Conservation (phyloP, 768 basidiomycete genomes). For the Tricholoma matsutake region DNA sequence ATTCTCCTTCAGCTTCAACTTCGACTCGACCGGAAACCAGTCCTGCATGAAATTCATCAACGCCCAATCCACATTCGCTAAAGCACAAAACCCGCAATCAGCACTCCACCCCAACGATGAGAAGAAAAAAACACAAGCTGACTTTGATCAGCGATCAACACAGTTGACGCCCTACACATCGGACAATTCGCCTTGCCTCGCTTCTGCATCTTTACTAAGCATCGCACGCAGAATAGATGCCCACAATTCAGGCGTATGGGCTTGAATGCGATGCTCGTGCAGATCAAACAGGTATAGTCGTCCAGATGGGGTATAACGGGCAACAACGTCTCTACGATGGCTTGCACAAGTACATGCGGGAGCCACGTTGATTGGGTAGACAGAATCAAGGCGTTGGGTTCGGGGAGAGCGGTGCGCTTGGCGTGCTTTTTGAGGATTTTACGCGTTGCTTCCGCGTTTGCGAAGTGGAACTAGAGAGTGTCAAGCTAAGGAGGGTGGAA, state of each 20-base stretch:
- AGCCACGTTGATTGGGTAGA: slow-evolving; percentile 21
- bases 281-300: slow-evolving; percentile 87
- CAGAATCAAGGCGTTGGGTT: slow-evolving; percentile 13
- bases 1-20: slow-evolving; percentile 69
- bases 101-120: background rate
- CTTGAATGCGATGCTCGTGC: slow-evolving; percentile 88
- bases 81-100: slow-evolving; percentile 3
- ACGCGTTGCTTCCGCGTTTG: slow-evolving; percentile 84
- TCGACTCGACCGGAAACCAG: slow-evolving; percentile 88
- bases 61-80: slow-evolving; percentile 79
- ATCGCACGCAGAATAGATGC: slow-evolving; percentile 5
- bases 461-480: slow-evolving; percentile 62
- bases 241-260: slow-evolving; percentile 64
- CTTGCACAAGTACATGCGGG: slow-evolving; percentile 62
- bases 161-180: slow-evolving; percentile 48
- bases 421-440: slow-evolving; percentile 95
- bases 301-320: slow-evolving; percentile 78
- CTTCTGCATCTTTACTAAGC: slow-evolving; percentile 3
- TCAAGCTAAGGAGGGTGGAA: background rate
- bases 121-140: slow-evolving; percentile 28
- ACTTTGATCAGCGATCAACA: slow-evolving; percentile 76
- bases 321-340: slow-evolving; percentile 76
- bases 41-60: slow-evolving; percentile 83
- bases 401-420: slow-evolving; percentile 80
- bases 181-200: background rate